Conservation (phyloP, 345 rosid genomes). For the Cardamine resedifolia region DNA sequence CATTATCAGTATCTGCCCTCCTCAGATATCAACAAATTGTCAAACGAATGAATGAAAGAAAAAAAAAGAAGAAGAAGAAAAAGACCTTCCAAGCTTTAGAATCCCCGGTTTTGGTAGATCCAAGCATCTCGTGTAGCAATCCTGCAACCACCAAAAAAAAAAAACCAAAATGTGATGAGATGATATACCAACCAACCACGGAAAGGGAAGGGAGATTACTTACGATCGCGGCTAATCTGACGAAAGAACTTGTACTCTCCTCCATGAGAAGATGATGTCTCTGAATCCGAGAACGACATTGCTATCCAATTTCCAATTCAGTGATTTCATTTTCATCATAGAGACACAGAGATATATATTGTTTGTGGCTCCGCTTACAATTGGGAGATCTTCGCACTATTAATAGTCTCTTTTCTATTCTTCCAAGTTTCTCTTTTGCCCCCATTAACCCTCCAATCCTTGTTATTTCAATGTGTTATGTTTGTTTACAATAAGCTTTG, state of each 20-base stretch:
- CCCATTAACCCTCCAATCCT: not conserved
- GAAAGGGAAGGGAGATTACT: constrained; percentile 16
- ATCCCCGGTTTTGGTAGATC: constrained; percentile 63
- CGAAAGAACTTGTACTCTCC: constrained; percentile 72
- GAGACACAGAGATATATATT: not conserved
- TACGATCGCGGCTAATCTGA: constrained; percentile 75
- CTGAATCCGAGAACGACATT: constrained; percentile 81
- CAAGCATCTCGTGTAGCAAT: constrained; percentile 80
- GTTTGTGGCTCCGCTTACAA: constrained; percentile 25
- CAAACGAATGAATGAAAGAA: not conserved
- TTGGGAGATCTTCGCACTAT: constrained; percentile 4
- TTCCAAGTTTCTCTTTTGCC: not conserved
- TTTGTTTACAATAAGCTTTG: too few relatives aligned
- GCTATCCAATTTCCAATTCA: too few relatives aligned
- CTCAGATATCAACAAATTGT: not conserved
- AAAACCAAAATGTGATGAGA: not conserved
- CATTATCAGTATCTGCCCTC: constrained; percentile 76
- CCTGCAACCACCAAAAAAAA: constrained; percentile 43
- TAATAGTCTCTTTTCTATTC: not conserved
- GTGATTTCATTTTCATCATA: not conserved
- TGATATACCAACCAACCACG: not conserved
- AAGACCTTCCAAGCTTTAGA: constrained; percentile 85
- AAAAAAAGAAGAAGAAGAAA: not conserved
- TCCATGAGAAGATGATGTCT: constrained; percentile 46
- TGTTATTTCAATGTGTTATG: too few relatives aligned